Percentiles rank a stretch among this genome's conserved stretches.
Evolutionary conservation across 2,329 filamentous ascomycete genomes (phyloP).

Genomic region (Furcasterigmium sp.): DNA sequence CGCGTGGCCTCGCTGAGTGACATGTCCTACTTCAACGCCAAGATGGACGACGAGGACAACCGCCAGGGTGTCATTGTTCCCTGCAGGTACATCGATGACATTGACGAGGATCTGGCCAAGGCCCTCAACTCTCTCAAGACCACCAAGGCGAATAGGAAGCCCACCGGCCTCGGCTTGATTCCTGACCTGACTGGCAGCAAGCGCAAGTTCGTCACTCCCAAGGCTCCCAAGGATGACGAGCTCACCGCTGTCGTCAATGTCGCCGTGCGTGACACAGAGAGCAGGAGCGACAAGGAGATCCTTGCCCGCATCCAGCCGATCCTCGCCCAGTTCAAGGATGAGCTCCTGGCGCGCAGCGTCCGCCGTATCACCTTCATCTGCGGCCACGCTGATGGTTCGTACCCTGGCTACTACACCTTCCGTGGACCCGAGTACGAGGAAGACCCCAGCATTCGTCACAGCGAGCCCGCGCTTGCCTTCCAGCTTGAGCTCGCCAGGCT

Average conservation of each 20-base stretch:
- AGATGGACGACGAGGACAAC: slow-evolving; percentile 68
- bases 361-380: slow-evolving; percentile 95
- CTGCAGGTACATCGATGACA: slow-evolving; percentile 89
- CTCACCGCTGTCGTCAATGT: slow-evolving; percentile 90
- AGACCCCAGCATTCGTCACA: slow-evolving; percentile 94
- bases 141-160: slow-evolving; percentile 50
- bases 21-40: slow-evolving; percentile 79
- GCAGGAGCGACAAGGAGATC: slow-evolving; percentile 74
- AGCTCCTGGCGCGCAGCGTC: slow-evolving; percentile 74
- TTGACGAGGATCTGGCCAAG: slow-evolving; percentile 78
- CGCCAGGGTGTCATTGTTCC: slow-evolving; percentile 94
- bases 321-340: slow-evolving; percentile 75
- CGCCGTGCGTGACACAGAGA: slow-evolving; percentile 84
- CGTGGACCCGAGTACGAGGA: slow-evolving; percentile 84
- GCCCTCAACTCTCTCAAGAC: slow-evolving; percentile 78
- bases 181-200: slow-evolving; percentile 65
- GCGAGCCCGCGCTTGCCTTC: slow-evolving; percentile 93
- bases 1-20: slow-evolving; percentile 94
- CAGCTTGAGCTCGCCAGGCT: slow-evolving; percentile 93
- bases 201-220: slow-evolving; percentile 50
- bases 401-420: slow-evolving; percentile 98
- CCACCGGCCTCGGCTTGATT: slow-evolving; percentile 53
- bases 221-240: slow-evolving; percentile 63
- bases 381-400: slow-evolving; percentile 87
- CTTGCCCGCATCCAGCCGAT: slow-evolving; percentile 70